Evolutionary conservation across 2,329 filamentous ascomycete species (phyloP).

Genomic region (Setomelanomma holmii): DNA sequence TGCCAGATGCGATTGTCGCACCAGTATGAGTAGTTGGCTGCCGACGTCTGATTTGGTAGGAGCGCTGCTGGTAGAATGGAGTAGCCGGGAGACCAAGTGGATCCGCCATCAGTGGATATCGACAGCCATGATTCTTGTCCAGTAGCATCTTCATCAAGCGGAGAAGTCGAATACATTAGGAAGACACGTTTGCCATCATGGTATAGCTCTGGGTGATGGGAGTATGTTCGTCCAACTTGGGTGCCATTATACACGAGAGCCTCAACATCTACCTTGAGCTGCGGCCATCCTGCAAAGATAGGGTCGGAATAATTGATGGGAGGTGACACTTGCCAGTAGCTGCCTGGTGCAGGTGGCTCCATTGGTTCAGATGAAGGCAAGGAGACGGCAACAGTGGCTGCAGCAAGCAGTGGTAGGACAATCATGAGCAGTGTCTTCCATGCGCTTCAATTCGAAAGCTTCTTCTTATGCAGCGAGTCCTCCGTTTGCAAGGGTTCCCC

Average conservation of each 20-base stretch:
- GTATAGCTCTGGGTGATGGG: conserved; percentile 20
- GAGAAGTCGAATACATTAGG: conserved; percentile 17
- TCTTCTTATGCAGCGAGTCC: too few species aligned
- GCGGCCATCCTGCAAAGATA: conserved; percentile 16
- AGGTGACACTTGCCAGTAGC: conserved; percentile 17
- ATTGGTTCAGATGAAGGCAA: conserved; percentile 1
- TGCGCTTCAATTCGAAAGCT: too few species aligned
- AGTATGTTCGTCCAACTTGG: conserved; percentile 15
- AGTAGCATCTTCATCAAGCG: conserved; percentile 18
- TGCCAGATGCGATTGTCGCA: conserved; percentile 20
- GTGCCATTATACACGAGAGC: conserved; percentile 18
- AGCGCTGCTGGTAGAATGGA: conserved; percentile 16
- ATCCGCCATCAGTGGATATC: conserved; percentile 18
- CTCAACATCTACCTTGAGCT: conserved; percentile 14
- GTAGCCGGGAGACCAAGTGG: conserved; percentile 17
- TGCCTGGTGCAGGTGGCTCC: conserved; percentile 8
- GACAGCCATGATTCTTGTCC: conserved; percentile 20
- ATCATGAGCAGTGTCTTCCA: too few species aligned
- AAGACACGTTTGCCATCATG: conserved; percentile 13
- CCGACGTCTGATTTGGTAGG: conserved; percentile 11
- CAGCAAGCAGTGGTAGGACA: not conserved
- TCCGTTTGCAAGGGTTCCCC: too few species aligned
- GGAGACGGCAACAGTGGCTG: not conserved
- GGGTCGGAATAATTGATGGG: conserved; percentile 18
- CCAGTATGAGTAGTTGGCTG: conserved; percentile 22